phyloP scores from a whole-genome alignment of 2,329 filamentous ascomycete species.

The Aspergillus fumigatiaffinis region DNA sequence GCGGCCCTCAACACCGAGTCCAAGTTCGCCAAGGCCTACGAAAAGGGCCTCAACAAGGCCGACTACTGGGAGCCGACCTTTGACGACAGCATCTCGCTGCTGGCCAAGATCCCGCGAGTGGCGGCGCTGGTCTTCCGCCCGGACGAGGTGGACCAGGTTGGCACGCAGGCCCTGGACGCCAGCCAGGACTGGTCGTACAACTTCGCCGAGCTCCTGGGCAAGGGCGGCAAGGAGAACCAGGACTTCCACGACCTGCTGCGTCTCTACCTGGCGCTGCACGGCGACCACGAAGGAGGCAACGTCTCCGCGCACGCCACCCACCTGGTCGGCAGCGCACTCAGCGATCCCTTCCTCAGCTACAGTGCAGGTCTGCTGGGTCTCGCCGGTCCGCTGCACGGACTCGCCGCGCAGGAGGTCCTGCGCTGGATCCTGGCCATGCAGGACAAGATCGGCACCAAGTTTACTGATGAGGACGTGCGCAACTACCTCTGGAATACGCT shows the following conservation, averaged over 20 bases:
- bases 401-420: constrained; percentile 94
- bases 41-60: constrained; percentile 83
- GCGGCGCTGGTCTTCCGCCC: constrained; percentile 96
- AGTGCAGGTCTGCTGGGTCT: constrained; percentile 92
- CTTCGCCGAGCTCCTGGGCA: constrained; percentile 93
- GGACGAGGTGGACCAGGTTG: constrained; percentile 71
- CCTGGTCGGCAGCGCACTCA: constrained; percentile 88
- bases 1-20: constrained; percentile 95
- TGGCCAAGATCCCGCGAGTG: constrained; percentile 94
- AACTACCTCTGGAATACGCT: constrained; percentile 91
- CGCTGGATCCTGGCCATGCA: constrained; percentile 98
- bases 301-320: constrained; percentile 95
- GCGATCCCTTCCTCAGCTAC: constrained; percentile 93
- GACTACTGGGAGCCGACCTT: constrained; percentile 99
- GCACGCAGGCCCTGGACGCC: constrained; percentile 68
- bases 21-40: constrained; percentile 89
- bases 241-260: constrained; percentile 83
- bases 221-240: constrained; percentile 72
- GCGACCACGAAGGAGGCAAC: constrained; percentile 97
- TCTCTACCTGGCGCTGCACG: constrained; percentile 92
- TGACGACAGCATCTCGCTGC: constrained; percentile 86
- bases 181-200: constrained; percentile 98
- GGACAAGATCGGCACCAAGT: constrained; percentile 71
- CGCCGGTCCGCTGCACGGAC: constrained; percentile 86
- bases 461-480: constrained; percentile 76